phyloP scores from a whole-genome alignment of 139 green algal genomes.

The Raphidocelis subcapitata region DNA sequence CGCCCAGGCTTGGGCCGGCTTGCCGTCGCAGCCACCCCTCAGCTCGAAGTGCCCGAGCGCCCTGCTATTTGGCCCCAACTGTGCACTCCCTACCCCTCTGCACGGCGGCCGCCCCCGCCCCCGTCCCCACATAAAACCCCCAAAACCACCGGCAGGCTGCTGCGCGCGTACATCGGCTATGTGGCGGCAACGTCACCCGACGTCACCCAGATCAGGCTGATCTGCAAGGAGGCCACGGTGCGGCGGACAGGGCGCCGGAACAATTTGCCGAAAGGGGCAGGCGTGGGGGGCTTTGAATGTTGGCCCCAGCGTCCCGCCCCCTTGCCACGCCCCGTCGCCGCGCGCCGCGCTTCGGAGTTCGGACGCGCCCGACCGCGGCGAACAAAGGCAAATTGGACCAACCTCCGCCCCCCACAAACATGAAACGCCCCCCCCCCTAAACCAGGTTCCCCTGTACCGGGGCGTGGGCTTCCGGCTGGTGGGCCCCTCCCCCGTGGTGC shows the following conservation, averaged over 20 bases:
- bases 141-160: conserved; percentile 27
- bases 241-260: neutral
- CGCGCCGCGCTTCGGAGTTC: no score
- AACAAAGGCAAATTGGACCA: no score
- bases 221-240: conserved; percentile 56
- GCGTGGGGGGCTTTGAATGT: no score
- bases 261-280: neutral
- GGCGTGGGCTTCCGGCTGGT: conserved; percentile 44
- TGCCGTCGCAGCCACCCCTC: neutral
- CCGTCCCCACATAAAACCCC: no score
- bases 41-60: neutral
- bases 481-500: conserved; percentile 51
- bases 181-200: conserved; percentile 30
- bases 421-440: neutral
- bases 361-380: no score
- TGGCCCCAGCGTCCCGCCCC: neutral
- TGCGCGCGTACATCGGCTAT: conserved; percentile 42
- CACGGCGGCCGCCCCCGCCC: no score
- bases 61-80: neutral
- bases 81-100: neutral
- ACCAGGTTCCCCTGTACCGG: conserved; percentile 31
- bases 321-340: neutral
- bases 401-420: neutral
- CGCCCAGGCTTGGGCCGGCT: neutral
- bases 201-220: conserved; percentile 34